Conservation (phyloP, 768 basidiomycete genomes). For the Lyophyllum decastes region DNA sequence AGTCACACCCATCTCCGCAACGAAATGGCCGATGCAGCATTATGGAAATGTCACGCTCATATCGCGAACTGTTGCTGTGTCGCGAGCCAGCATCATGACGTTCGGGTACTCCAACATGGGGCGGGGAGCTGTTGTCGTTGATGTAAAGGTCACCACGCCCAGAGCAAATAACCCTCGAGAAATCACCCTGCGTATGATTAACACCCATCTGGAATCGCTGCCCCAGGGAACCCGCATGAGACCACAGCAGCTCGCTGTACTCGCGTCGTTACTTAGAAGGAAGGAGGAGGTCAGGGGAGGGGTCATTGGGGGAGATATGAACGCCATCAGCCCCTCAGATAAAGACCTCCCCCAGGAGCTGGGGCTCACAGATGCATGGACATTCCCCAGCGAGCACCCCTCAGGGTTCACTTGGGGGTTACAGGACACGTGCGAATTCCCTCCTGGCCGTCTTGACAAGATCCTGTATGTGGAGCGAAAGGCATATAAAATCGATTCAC, state of each 20-base stretch:
- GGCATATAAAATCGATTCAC: slow-evolving; percentile 53
- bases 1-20: slow-evolving; percentile 52
- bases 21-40: slow-evolving; percentile 50
- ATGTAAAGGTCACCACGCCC: slow-evolving; percentile 47
- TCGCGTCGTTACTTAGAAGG: slow-evolving; percentile 50
- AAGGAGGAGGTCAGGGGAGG: slow-evolving; percentile 54
- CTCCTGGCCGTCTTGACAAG: slow-evolving; percentile 64
- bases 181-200: slow-evolving; percentile 60
- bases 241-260: slow-evolving; percentile 53
- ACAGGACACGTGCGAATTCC: slow-evolving; percentile 50
- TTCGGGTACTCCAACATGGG: slow-evolving; percentile 52
- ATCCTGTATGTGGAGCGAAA: slow-evolving; percentile 55
- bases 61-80: slow-evolving; percentile 53
- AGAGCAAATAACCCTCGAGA: slow-evolving; percentile 31
- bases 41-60: slow-evolving; percentile 79
- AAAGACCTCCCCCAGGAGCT: slow-evolving; percentile 37
- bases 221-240: slow-evolving; percentile 39
- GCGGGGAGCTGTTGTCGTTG: slow-evolving; percentile 60
- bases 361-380: slow-evolving; percentile 65
- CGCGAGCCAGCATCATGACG: slow-evolving; percentile 48
- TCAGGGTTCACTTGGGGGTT: slow-evolving; percentile 70
- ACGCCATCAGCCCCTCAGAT: slow-evolving; percentile 56
- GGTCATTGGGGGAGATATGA: slow-evolving; percentile 74
- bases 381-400: slow-evolving; percentile 40
- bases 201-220: slow-evolving; percentile 76